Evolutionary conservation across 2,329 filamentous ascomycete genomes (phyloP).

Genomic region (Colletotrichum lini): DNA sequence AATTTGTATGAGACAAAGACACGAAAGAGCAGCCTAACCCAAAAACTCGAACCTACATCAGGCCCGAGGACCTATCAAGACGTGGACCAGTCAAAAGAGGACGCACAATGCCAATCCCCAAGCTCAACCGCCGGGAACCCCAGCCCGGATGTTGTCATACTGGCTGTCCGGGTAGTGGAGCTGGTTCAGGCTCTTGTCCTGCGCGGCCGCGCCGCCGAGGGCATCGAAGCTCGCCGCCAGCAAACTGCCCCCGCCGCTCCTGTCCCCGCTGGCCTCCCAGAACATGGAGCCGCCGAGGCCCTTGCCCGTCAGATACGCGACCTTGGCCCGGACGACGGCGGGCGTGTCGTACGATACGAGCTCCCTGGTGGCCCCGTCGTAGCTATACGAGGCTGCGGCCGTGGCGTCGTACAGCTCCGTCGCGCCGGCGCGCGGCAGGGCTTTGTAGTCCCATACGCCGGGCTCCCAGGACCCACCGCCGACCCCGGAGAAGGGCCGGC

Average conservation of each 20-base stretch:
- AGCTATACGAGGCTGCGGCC: constrained; percentile 78
- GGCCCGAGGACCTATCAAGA: too few relatives aligned
- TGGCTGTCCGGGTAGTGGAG: constrained; percentile 69
- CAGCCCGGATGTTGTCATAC: constrained; percentile 68
- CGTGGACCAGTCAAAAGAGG: too few relatives aligned
- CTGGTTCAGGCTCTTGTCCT: constrained; percentile 67
- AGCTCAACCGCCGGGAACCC: constrained; percentile 3
- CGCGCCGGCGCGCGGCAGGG: constrained; percentile 74
- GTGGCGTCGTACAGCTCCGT: constrained; percentile 69
- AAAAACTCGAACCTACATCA: too few relatives aligned
- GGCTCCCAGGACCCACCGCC: constrained; percentile 72
- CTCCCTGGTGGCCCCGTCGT: constrained; percentile 69
- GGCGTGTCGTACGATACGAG: constrained; percentile 81
- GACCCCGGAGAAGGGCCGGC: constrained; percentile 73
- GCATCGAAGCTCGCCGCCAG: constrained; percentile 57
- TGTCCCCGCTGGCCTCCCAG: constrained; percentile 86
- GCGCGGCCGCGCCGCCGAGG: constrained; percentile 47
- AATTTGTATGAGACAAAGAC: too few relatives aligned
- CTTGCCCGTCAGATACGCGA: constrained; percentile 70
- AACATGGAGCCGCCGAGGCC: constrained; percentile 84
- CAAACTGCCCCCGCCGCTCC: constrained; percentile 66
- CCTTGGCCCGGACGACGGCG: constrained; percentile 72
- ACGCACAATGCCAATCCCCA: too few relatives aligned
- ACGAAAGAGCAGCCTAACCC: too few relatives aligned
- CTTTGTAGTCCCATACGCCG: constrained; percentile 82